Conservation (phyloP, 208 protist species). For the Acanthamoeba polyphaga region DNA sequence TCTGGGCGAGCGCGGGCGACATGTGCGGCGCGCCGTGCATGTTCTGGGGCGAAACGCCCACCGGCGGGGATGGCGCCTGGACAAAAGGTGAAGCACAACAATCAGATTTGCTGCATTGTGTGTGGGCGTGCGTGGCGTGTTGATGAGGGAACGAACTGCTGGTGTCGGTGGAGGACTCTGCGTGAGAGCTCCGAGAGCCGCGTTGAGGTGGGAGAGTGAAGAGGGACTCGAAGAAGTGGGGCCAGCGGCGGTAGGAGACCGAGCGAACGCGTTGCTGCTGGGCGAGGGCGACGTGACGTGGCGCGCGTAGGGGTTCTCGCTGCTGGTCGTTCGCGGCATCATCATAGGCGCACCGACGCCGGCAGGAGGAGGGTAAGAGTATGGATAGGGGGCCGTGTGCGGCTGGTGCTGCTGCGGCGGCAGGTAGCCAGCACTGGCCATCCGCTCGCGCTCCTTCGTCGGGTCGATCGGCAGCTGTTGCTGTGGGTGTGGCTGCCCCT, state of each 20-base stretch:
- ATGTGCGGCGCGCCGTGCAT: background rate
- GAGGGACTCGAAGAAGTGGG: background rate
- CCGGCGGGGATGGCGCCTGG: background rate
- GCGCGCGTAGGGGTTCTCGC: constrained; percentile 1
- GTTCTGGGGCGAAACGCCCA: background rate
- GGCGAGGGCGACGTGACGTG: background rate
- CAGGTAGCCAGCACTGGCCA: background rate
- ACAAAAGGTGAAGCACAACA: background rate
- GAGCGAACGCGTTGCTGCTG: background rate
- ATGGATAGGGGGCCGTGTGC: background rate
- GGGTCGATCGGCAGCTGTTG: background rate
- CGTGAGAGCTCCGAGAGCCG: background rate
- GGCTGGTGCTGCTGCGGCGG: background rate
- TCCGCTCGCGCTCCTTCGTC: background rate
- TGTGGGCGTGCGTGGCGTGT: background rate
- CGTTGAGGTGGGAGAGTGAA: constrained; percentile 29
- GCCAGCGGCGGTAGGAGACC: background rate
- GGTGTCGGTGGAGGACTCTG: background rate
- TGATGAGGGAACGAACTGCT: background rate
- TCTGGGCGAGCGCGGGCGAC: background rate
- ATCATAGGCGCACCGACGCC: background rate
- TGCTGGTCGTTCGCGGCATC: background rate
- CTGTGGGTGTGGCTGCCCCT: background rate
- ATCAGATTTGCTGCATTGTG: no score
- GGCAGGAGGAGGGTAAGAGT: background rate